These are phyloP conservation scores for Agarophyton chilense DNA, from an alignment of 23 red algal genomes.

Conservation along the genomic window DNA sequence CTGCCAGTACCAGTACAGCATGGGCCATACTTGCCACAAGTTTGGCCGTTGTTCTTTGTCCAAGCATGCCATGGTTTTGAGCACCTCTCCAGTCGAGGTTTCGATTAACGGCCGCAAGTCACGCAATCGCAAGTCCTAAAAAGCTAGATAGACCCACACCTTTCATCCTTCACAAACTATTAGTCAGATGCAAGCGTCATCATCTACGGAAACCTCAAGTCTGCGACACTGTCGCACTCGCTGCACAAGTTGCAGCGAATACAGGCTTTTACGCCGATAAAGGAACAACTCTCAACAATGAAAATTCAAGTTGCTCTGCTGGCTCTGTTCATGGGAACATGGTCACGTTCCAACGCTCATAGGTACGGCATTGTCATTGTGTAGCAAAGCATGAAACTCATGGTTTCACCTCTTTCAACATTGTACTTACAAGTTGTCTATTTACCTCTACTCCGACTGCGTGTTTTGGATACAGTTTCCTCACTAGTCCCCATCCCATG, in stretches of 20 bases:
- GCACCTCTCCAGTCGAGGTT: background rate
- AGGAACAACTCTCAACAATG: background rate
- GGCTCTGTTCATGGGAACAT: background rate
- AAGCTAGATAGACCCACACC: background rate
- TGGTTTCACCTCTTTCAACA: background rate
- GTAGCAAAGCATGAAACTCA: background rate
- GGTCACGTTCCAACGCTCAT: background rate
- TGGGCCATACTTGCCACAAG: background rate
- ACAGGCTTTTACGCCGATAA: background rate
- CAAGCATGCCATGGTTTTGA: background rate
- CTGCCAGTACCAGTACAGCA: background rate
- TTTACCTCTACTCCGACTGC: background rate
- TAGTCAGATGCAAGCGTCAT: background rate
- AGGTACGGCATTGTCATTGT: background rate
- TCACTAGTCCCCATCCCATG: slow-evolving; percentile 55
- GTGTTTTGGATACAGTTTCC: slow-evolving; percentile 7
- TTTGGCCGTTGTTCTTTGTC: background rate
- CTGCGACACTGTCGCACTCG: background rate
- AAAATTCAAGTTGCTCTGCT: background rate
- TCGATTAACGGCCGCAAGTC: background rate
- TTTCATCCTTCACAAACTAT: background rate
- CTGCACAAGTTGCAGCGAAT: slow-evolving; percentile 3
- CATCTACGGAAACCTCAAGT: background rate
- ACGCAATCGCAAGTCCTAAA: background rate
- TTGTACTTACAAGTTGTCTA: background rate